Conservation (phyloP, 148 eudicot species). For the Pouteria glomerata region DNA sequence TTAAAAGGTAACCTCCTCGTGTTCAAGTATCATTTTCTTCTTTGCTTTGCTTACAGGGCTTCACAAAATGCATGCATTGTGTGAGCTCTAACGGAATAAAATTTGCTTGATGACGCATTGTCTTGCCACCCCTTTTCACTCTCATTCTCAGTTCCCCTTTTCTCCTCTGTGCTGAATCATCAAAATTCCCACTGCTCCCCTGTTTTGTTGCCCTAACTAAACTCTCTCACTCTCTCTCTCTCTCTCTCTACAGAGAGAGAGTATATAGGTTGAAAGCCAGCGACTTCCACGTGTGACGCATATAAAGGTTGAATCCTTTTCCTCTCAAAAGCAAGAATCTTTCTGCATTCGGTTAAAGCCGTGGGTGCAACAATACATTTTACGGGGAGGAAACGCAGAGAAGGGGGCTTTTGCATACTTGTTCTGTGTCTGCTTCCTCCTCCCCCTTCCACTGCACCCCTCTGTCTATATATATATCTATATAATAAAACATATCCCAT, state of each 20-base stretch:
- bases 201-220: conserved; percentile 8
- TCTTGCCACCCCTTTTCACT: neutral
- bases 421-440: no score
- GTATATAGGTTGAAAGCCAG: neutral
- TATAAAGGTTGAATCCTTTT: neutral
- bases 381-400: conserved; percentile 7
- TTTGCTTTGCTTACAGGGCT: no score
- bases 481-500: no score
- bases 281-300: conserved; percentile 4
- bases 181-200: conserved; percentile 14
- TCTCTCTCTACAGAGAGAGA: no score
- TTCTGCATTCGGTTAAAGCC: conserved; percentile 2
- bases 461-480: no score
- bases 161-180: neutral
- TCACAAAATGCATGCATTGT: neutral
- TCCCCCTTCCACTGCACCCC: no score
- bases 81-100: neutral
- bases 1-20: no score
- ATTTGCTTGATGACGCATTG: neutral
- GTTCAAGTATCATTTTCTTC: no score
- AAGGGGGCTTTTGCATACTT: no score
- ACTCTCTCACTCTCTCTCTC: neutral
- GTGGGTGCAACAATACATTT: neutral
- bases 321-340: neutral
- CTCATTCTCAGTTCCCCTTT: no score